Conservation (phyloP, 2,329 filamentous ascomycete genomes). For the Metarhizium anisopliae region DNA sequence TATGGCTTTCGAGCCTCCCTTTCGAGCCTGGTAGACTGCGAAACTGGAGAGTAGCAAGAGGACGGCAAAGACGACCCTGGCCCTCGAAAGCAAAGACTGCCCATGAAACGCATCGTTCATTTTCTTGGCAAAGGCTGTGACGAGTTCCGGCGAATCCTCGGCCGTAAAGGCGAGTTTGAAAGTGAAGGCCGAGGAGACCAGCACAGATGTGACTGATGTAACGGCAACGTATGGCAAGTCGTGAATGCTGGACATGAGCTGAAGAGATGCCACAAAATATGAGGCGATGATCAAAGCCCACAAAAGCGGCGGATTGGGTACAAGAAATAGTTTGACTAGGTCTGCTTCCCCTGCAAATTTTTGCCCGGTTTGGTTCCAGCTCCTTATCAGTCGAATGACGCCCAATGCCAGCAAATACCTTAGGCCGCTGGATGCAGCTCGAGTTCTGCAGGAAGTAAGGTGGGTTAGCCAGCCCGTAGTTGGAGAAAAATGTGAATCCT, state of each 20-base stretch:
- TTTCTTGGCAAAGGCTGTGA: conserved; percentile 37
- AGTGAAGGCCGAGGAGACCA: conserved; percentile 50
- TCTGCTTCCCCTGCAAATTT: conserved; percentile 90
- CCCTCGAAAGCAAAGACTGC: conserved; percentile 37
- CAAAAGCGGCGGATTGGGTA: conserved; percentile 53
- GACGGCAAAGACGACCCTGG: conserved; percentile 41
- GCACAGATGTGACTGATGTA: conserved; percentile 30
- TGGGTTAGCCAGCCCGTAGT: conserved; percentile 4
- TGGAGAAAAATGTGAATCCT: not conserved
- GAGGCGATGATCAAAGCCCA: conserved; percentile 65
- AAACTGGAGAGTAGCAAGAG: conserved; percentile 29
- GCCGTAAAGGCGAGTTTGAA: conserved; percentile 90
- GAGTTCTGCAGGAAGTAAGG: conserved; percentile 12
- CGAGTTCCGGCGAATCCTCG: conserved; percentile 79
- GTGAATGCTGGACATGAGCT: conserved; percentile 32
- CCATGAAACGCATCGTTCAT: conserved; percentile 32
- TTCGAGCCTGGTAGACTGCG: conserved; percentile 29
- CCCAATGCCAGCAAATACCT: conserved; percentile 39
- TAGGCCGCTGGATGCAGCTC: conserved; percentile 21
- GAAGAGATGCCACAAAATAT: conserved; percentile 53
- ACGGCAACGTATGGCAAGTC: conserved; percentile 32
- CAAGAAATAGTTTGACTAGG: conserved; percentile 65
- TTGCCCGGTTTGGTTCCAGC: conserved; percentile 96
- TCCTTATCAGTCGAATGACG: conserved; percentile 56
- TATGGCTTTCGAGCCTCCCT: conserved; percentile 14